Evolutionary conservation across 1,139 yeast genomes (phyloP).

Genomic region (Candida neerlandica): DNA sequence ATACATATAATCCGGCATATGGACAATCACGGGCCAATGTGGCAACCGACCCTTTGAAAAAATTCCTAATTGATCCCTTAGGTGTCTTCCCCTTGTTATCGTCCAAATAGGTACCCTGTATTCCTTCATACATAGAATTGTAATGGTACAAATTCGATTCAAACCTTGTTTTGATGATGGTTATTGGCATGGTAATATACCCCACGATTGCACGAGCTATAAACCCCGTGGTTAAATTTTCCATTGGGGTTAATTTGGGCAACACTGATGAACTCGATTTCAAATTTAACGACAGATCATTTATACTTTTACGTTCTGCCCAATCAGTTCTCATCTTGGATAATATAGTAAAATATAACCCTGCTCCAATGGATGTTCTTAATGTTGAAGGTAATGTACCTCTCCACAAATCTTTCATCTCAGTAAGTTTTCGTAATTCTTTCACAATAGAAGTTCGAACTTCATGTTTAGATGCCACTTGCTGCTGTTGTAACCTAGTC

Average conservation of each 20-base stretch:
- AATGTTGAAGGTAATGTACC: slow-evolving; percentile 92
- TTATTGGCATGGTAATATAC: slow-evolving; percentile 93
- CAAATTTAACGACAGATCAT: slow-evolving; percentile 14
- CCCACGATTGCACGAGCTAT: slow-evolving; percentile 83
- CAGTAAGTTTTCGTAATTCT: slow-evolving; percentile 50
- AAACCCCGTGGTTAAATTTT: slow-evolving; percentile 78
- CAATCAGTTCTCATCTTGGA: slow-evolving; percentile 61
- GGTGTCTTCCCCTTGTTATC: slow-evolving; percentile 17
- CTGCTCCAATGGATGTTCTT: slow-evolving; percentile 90
- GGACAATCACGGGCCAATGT: slow-evolving; percentile 94
- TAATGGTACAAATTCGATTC: slow-evolving; percentile 79
- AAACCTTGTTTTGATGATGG: slow-evolving; percentile 86
- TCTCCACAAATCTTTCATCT: slow-evolving; percentile 72
- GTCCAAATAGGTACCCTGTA: slow-evolving; percentile 52
- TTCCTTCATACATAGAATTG: slow-evolving; percentile 64
- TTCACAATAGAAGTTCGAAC: slow-evolving; percentile 40
- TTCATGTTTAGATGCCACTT: slow-evolving; percentile 36
- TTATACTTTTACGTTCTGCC: slow-evolving; percentile 33
- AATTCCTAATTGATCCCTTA: slow-evolving; percentile 51
- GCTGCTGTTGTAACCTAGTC: slow-evolving; percentile 84
- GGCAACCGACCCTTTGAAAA: slow-evolving; percentile 85
- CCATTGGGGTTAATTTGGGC: slow-evolving; percentile 71
- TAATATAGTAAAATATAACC: slow-evolving; percentile 74
- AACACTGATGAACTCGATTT: slow-evolving; percentile 37
- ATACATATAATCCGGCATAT: slow-evolving; percentile 89